Evolutionary conservation across 1,284 basidiomycete genomes (phyloP), one percentile per base, ranked within the genome.

Genomic region (Sporisorium exsertum): DNA sequence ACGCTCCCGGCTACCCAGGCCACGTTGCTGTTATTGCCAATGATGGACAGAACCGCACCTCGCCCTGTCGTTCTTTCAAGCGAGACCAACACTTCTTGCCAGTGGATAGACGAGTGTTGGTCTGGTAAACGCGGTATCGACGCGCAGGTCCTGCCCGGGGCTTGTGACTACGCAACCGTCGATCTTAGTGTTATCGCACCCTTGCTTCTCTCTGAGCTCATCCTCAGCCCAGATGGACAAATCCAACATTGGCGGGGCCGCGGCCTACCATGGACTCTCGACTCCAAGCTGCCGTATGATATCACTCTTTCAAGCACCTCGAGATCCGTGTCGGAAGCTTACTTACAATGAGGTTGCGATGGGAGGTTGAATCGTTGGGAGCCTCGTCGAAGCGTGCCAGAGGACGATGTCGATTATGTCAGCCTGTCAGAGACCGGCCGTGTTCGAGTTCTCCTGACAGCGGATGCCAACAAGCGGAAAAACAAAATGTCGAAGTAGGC

Each of bases 21-120:
- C 49, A 62, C 55, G 65, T 68, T 68, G 7, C 35, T 35, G 13
- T 20, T 5, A 5, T 37, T 32, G 13, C 27, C 47, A 22, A 27
- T 50, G 50, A 58, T 45, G 29, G 51, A 49, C 27, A 29, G 32
- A 56, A 32, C 12, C 33, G 46, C 20, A 22, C 18, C 5, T 46
- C 22, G 33, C 53, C 47, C 13, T 3, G 3, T 37, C 13, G 15
- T 12, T 10, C 13, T 15, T 37, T 13, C 35, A 49, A 49, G 47
- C 47, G 47, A 49, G 47, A 49, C 47, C 47, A 49, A 49, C 47
- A 49, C 47, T 32, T 32, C 5, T 32, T 32, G 29, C 29, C 29
- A 32, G 29, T 5, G 5, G 13, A 16, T 26, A 22, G 10, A 13
- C 24, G 5, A 16, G 45, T 47, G 24, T 47, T 27, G 45, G 24